Evolutionary conservation across 2,329 filamentous ascomycete species (phyloP), one percentile per base, ranked within the genome.

Genomic region (Orbilia blumenaviensis): DNA sequence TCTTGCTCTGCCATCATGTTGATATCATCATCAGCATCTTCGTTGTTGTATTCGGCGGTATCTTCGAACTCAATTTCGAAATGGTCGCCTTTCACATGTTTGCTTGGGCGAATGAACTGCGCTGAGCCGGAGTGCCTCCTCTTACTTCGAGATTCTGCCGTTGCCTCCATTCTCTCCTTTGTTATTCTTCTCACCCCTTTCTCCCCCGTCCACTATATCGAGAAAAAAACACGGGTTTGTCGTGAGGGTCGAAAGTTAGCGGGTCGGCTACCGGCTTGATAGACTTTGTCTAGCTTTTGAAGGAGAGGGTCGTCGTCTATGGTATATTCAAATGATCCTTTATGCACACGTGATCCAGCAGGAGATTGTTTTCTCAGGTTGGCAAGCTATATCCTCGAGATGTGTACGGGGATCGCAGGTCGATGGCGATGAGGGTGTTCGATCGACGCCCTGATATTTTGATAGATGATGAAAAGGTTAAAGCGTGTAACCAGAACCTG

Each of bases 91-190:
- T 79, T 78, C 14, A 79, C 76, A 56, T 79, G 79, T 52, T 80
- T 80, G 27, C 72, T 78, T 21, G 79, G 79, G 52, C 79, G 75
- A 38, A 80, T 77, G 48, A 77, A 64, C 44, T 75, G 67, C 61
- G 79, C 73, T 16, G 78, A 80, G 29, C 79, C 79, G 42, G 77
- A 74, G 64, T 80, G 78, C 64, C 79, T 79, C 48, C 79, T 73
- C 56, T 80, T 80, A 34, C 74, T 74, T 46, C 77, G 71, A 36
- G 77, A 74, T 56, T 78, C 71, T 14, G 78, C 72, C 48, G 78
- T 67, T 34, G 61, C 68, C 60, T 79, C 78, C 78, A 79, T 79
- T 42, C 54, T 78, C 36, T 27, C 54, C 21, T 41, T 23, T 54
- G n/a, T 12, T 21, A 36, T 60, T 58, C 44, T 41, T 66, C 58